Conservation (phyloP, 164 flowering plant species). For the Aristolochia californica region DNA sequence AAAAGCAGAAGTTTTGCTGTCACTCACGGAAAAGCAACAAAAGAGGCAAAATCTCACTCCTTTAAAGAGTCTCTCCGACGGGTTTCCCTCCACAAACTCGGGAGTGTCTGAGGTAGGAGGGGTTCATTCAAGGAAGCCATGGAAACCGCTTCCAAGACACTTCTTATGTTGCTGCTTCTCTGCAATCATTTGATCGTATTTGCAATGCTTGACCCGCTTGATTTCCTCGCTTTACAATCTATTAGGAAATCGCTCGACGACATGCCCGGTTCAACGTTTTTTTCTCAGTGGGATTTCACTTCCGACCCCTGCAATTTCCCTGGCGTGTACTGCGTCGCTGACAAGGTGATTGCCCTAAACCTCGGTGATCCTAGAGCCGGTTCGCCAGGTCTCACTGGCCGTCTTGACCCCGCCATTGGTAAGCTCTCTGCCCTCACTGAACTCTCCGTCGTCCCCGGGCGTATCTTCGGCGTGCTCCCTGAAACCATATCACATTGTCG, state of each 20-base stretch:
- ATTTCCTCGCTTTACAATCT: constrained; percentile 26
- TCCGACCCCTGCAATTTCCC: constrained; percentile 32
- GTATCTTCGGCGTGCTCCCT: constrained; percentile 59
- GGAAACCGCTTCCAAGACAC: no score
- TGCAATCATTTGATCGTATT: not conserved
- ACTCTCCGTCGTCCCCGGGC: constrained; percentile 77
- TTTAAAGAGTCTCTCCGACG: constrained; percentile 4
- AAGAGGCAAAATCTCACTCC: not conserved
- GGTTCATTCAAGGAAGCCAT: no score
- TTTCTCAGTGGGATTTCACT: constrained; percentile 29
- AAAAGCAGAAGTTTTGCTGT: not conserved
- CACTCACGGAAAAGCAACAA: constrained; percentile 10
- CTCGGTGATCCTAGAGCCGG: constrained; percentile 89
- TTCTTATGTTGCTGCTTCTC: constrained; percentile 1
- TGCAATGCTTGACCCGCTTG: constrained; percentile 22
- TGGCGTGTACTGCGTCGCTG: constrained; percentile 21
- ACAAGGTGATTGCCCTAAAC: constrained; percentile 39
- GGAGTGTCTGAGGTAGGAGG: no score
- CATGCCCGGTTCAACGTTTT: constrained; percentile 27
- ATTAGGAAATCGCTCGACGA: constrained; percentile 18
- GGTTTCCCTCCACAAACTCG: no score
- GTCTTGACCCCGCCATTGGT: constrained; percentile 61
- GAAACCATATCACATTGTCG: constrained; percentile 35
- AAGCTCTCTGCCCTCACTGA: constrained; percentile 61
- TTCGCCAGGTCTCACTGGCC: constrained; percentile 76